These are phyloP conservation scores for Rhododendron molle DNA, from an alignment of 148 eudicot species.

Conservation along the genomic window DNA sequence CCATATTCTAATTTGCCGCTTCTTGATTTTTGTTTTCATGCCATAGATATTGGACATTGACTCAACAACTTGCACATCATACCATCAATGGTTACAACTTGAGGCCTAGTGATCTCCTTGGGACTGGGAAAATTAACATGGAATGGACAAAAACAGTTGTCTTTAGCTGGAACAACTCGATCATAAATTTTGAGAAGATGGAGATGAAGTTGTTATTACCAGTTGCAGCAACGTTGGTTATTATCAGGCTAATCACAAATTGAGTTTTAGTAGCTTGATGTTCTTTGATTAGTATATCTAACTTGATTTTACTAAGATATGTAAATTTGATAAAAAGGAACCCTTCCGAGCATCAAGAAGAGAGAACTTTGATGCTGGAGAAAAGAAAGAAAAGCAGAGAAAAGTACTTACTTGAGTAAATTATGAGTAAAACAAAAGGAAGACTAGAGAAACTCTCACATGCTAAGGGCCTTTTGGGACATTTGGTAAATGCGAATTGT, in stretches of 20 bases:
- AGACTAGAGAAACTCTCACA: neutral
- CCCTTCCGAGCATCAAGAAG: too few relatives aligned
- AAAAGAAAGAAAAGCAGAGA: too few relatives aligned
- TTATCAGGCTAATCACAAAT: neutral
- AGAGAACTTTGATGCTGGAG: too few relatives aligned
- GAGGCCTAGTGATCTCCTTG: too few relatives aligned
- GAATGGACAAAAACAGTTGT: slow-evolving; percentile 70
- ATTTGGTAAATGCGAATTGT: neutral
- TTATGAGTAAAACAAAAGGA: too few relatives aligned
- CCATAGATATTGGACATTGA: slow-evolving; percentile 84
- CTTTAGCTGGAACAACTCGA: slow-evolving; percentile 43
- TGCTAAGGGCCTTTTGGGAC: neutral
- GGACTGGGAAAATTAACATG: too few relatives aligned
- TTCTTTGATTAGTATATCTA: too few relatives aligned
- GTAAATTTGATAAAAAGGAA: too few relatives aligned
- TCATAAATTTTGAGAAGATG: slow-evolving; percentile 60
- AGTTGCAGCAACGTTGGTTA: slow-evolving; percentile 71
- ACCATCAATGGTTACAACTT: too few relatives aligned
- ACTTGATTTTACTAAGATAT: too few relatives aligned
- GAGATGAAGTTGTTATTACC: slow-evolving; percentile 78
- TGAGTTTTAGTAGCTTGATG: too few relatives aligned
- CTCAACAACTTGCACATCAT: slow-evolving; percentile 93
- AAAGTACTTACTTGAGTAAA: too few relatives aligned
- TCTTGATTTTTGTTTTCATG: slow-evolving; percentile 4
- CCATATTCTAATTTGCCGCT: neutral